Base-by-base conservation (phyloP, 306 rosid genomes). In the barrel medic (Medicago truncatula) region DNA sequence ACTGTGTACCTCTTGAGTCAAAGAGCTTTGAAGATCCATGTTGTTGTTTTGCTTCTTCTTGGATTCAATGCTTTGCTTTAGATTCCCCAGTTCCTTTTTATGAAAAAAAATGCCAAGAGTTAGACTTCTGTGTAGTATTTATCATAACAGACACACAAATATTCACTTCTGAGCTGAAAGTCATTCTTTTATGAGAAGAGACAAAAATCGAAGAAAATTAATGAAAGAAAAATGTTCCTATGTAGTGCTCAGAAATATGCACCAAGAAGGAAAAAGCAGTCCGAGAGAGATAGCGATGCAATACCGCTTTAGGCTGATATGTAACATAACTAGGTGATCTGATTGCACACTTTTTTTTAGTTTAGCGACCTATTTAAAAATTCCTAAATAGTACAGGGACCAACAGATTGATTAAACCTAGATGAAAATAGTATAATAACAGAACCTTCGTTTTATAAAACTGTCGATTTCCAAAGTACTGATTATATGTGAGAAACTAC, bases 1-100 rank as follows among this genome's bases (percentile, higher is more conserved):
- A 77, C 64, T 62, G 50, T 63, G 40, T 86, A 91, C 96, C 97
- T 92, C 97, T 73, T 81, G 86, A 65, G 86, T 86, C 86, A 92
- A 87, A 72, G 95, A 92, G 80, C 75, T 81, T 71, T 92, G 86
- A 83, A 75, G 85, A 76, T 87, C 78, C 61, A 83, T 75, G 46
- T 76, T 76, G 38, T 65, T 43, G 77, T 78, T 25, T 44, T 79
- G 89, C 82, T 83, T 82, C 86, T 78, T 84, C 87, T 71, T 84
- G 58, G 85, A 86, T 81, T 88, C 92, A 71, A 78, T 82, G 76
- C 56, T 85, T 85, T 78, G 75, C 65, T 71, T 65, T 46, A 39
- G 76, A 66, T 74, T 72, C 43, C 57, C 78, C 71, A 69, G 74
- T 70, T 82, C 90, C 87, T 89, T 83, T 66, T 76, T 9, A 20